These are phyloP conservation scores for Nelumbo lutea DNA, from an alignment of 164 flowering plant genomes.

Conservation along the genomic window DNA sequence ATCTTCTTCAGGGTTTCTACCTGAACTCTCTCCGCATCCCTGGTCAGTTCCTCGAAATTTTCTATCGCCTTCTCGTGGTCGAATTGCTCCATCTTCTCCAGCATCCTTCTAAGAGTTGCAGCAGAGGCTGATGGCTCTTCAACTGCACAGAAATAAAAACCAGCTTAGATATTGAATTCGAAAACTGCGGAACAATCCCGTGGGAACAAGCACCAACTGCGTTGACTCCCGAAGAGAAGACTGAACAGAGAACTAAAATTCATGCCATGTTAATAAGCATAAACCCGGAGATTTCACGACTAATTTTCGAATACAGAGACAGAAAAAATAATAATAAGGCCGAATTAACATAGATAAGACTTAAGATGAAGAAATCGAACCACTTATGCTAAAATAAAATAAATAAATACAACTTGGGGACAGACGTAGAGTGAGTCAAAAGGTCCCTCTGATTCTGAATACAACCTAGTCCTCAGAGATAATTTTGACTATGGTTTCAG, in stretches of 20 bases:
- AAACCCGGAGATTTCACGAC: neutral
- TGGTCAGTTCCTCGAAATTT: constrained; percentile 69
- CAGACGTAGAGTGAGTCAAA: too few relatives aligned
- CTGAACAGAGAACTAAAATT: neutral
- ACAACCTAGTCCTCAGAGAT: too few relatives aligned
- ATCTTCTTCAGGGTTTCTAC: constrained; percentile 61
- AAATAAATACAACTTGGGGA: too few relatives aligned
- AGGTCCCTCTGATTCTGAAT: too few relatives aligned
- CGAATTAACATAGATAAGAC: too few relatives aligned
- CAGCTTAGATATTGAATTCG: neutral
- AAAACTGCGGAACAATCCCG: neutral
- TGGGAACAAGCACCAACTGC: neutral
- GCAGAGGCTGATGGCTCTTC: neutral
- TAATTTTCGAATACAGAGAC: too few relatives aligned
- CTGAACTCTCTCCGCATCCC: constrained; percentile 64
- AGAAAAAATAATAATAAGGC: neutral
- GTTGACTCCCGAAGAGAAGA: neutral
- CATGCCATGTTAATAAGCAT: neutral
- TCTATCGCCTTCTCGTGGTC: constrained; percentile 47
- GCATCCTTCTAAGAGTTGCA: constrained; percentile 31
- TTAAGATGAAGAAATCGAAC: too few relatives aligned
- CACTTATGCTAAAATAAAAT: too few relatives aligned
- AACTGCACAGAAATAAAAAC: neutral
- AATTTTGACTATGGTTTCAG: too few relatives aligned
- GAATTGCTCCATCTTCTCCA: constrained; percentile 49